Conservation (phyloP, 139 green algal species). For the Micromonas pusilla region DNA sequence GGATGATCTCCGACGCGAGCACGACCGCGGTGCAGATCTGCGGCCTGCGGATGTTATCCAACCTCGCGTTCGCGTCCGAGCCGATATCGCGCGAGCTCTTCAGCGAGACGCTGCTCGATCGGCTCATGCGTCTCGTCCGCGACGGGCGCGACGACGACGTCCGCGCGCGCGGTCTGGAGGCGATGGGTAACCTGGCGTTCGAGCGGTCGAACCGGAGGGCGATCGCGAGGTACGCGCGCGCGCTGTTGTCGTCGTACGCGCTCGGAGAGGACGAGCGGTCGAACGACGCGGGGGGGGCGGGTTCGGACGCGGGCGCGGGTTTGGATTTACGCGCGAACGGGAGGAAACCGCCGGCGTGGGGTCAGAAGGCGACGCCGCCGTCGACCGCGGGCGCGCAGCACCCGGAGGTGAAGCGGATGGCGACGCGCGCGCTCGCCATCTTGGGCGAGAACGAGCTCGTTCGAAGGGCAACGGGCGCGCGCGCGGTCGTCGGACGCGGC, state of each 20-base stretch:
- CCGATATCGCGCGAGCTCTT: not conserved
- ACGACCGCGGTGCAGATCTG: slow-evolving; percentile 4
- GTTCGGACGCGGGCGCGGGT: not conserved
- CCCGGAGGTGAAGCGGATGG: not conserved
- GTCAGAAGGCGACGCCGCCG: not conserved
- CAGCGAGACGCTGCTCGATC: not conserved
- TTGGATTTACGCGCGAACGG: not conserved
- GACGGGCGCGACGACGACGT: not conserved
- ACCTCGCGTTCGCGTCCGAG: slow-evolving; percentile 30
- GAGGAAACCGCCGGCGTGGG: not conserved
- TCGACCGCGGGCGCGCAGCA: not conserved
- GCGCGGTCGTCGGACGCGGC: slow-evolving; percentile 49
- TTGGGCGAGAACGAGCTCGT: slow-evolving; percentile 25
- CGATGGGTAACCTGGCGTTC: slow-evolving; percentile 10
- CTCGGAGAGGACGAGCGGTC: too few relatives aligned
- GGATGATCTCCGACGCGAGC: slow-evolving; percentile 28
- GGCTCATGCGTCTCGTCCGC: not conserved
- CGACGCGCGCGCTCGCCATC: slow-evolving; percentile 16
- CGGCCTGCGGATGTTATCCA: slow-evolving; percentile 31
- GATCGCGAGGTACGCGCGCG: not conserved
- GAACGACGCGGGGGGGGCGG: too few relatives aligned
- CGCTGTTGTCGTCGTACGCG: not conserved
- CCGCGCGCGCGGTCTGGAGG: not conserved
- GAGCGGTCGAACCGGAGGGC: not conserved
- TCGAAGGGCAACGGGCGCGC: not conserved